Evolutionary conservation across 225 moss, liverwort and hornwort genomes (phyloP).

Genomic region (Physcomitrium patens): DNA sequence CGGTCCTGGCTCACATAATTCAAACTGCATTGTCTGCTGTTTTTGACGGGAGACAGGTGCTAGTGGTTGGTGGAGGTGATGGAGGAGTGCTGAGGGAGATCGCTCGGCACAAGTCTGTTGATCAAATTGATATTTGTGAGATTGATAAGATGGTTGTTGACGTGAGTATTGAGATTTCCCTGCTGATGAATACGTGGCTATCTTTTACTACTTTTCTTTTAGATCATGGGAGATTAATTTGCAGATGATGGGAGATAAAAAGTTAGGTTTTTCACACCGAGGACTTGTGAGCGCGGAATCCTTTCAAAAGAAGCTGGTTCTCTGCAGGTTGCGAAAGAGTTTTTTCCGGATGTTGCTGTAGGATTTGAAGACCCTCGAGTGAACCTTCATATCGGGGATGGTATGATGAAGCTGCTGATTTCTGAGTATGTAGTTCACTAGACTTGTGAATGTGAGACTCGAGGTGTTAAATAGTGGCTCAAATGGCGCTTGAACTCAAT

Average conservation of each 20-base stretch:
- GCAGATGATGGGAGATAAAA: too few relatives aligned
- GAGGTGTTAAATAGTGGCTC: slow-evolving; percentile 3
- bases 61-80: slow-evolving; percentile 96
- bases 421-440: neutral
- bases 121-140: slow-evolving; percentile 95
- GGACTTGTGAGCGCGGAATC: too few relatives aligned
- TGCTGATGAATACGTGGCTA: neutral
- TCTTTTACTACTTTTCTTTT: neutral
- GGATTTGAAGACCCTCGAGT: slow-evolving; percentile 98
- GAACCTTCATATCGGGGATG: slow-evolving; percentile 92
- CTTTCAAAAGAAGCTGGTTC: neutral
- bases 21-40: slow-evolving; percentile 9
- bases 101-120: slow-evolving; percentile 84
- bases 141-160: slow-evolving; percentile 99
- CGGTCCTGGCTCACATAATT: neutral
- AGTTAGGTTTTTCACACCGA: too few relatives aligned
- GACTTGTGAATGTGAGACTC: slow-evolving; percentile 1
- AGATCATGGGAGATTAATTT: neutral
- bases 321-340: slow-evolving; percentile 86
- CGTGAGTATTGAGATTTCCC: slow-evolving; percentile 50
- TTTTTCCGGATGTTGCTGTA: slow-evolving; percentile 82
- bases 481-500: slow-evolving; percentile 11
- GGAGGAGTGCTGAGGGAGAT: slow-evolving; percentile 98
- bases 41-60: slow-evolving; percentile 57
- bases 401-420: slow-evolving; percentile 47